Conservation (phyloP, 257 asterid species). For the Solanum infundibuliforme region DNA sequence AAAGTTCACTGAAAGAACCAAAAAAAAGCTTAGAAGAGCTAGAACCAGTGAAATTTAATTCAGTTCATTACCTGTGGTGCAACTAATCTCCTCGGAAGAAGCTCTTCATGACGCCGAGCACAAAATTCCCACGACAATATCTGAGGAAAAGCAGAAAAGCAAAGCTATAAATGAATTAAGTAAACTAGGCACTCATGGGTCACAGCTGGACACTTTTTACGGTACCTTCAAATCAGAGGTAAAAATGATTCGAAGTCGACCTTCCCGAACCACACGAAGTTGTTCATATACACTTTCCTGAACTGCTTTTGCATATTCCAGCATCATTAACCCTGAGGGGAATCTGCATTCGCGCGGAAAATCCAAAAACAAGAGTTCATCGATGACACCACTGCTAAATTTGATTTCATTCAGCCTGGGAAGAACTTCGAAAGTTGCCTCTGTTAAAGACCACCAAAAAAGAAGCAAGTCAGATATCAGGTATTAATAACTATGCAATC, state of each 20-base stretch:
- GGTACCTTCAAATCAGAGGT: slow-evolving; percentile 86
- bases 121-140: slow-evolving; percentile 96
- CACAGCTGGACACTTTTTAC: not conserved
- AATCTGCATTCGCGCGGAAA: slow-evolving; percentile 87
- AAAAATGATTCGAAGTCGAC: slow-evolving; percentile 86
- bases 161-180: not conserved
- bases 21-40: not conserved
- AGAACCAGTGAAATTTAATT: not conserved
- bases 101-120: slow-evolving; percentile 93
- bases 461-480: not conserved
- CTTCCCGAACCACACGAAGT: slow-evolving; percentile 95
- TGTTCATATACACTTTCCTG: slow-evolving; percentile 94
- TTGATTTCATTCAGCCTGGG: slow-evolving; percentile 96
- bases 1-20: not conserved
- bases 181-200: not conserved
- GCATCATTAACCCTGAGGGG: slow-evolving; percentile 89
- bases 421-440: slow-evolving; percentile 96
- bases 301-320: slow-evolving; percentile 89
- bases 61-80: slow-evolving; percentile 69
- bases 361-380: slow-evolving; percentile 90
- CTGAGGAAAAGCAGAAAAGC: slow-evolving; percentile 15
- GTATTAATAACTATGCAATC: not conserved
- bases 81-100: slow-evolving; percentile 85
- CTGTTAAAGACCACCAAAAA: slow-evolving; percentile 30
- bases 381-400: slow-evolving; percentile 82